A percentile compares a stretch with the other conserved stretches of the same genome.
Evolutionary conservation across 2,329 filamentous ascomycete genomes (phyloP).

Genomic region (Penicillium sp.): DNA sequence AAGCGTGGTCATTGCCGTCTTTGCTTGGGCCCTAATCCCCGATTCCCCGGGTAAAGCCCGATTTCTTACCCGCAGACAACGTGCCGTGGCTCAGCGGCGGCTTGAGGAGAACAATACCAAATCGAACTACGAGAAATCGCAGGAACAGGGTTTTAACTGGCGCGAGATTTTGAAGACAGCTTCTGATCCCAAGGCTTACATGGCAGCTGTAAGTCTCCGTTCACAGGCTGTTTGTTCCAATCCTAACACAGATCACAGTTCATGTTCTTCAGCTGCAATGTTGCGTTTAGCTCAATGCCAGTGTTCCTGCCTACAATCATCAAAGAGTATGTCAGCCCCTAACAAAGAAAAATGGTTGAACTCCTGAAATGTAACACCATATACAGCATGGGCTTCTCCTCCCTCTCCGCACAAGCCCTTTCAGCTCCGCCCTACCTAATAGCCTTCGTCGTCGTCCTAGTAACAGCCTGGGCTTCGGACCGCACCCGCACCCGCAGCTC

Average conservation of each 20-base stretch:
- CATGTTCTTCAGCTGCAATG: slow-evolving; percentile 87
- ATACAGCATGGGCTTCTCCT: slow-evolving; percentile 68
- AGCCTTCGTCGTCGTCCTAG: slow-evolving; percentile 70
- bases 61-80: slow-evolving; percentile 64
- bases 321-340: slow-evolving; percentile 46
- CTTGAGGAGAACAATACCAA: slow-evolving; percentile 55
- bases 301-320: slow-evolving; percentile 85
- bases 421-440: slow-evolving; percentile 78
- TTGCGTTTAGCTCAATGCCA: slow-evolving; percentile 83
- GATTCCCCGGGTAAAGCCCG: slow-evolving; percentile 69
- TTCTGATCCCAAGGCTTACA: slow-evolving; percentile 68
- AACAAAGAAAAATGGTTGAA: not conserved
- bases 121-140: slow-evolving; percentile 32
- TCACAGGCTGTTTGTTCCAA: not conserved
- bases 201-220: slow-evolving; percentile 59
- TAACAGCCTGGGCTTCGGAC: slow-evolving; percentile 74
- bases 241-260: slow-evolving; percentile 29
- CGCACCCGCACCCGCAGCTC: slow-evolving; percentile 60
- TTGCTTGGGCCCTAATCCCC: slow-evolving; percentile 74
- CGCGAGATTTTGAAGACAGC: slow-evolving; percentile 61
- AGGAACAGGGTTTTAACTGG: slow-evolving; percentile 49
- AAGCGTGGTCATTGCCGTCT: slow-evolving; percentile 70
- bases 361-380: not conserved
- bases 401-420: slow-evolving; percentile 71
- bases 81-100: slow-evolving; percentile 69